Evolutionary conservation across 2,329 filamentous ascomycete species (phyloP).

Genomic region (Ascochyta viciae-villosae): DNA sequence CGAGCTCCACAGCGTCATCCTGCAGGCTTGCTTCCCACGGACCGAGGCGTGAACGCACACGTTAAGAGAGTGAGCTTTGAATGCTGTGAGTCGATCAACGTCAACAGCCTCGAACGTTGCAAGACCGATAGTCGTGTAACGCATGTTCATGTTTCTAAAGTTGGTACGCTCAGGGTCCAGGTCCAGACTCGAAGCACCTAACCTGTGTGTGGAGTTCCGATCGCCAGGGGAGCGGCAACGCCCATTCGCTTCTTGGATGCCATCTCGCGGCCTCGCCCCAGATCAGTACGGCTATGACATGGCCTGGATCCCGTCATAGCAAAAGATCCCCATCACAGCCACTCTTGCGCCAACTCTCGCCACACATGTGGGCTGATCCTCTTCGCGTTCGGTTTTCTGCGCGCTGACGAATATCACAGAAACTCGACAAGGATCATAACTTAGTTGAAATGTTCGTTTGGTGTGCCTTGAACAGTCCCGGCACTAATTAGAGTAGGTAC

Average conservation of each 20-base stretch:
- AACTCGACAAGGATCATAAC: neutral
- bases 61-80: neutral
- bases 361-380: conserved; percentile 12
- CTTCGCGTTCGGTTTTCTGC: conserved; percentile 1
- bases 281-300: neutral
- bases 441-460: neutral
- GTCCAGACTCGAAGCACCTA: neutral
- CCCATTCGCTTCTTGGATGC: conserved; percentile 10
- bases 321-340: conserved; percentile 29
- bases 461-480: neutral
- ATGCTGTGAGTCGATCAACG: neutral
- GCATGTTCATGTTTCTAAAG: conserved; percentile 2
- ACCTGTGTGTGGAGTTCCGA: conserved; percentile 14
- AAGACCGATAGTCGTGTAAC: neutral
- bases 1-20: neutral
- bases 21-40: conserved; percentile 1
- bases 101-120: neutral
- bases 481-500: too few relatives aligned
- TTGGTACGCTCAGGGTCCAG: conserved; percentile 13
- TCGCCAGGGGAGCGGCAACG: conserved; percentile 20
- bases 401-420: neutral
- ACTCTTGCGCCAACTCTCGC: conserved; percentile 12
- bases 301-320: neutral
- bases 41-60: neutral
- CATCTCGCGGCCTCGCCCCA: neutral